Conservation (phyloP, 495 filamentous ascomycete genomes). For the Xylaria bambusicola region DNA sequence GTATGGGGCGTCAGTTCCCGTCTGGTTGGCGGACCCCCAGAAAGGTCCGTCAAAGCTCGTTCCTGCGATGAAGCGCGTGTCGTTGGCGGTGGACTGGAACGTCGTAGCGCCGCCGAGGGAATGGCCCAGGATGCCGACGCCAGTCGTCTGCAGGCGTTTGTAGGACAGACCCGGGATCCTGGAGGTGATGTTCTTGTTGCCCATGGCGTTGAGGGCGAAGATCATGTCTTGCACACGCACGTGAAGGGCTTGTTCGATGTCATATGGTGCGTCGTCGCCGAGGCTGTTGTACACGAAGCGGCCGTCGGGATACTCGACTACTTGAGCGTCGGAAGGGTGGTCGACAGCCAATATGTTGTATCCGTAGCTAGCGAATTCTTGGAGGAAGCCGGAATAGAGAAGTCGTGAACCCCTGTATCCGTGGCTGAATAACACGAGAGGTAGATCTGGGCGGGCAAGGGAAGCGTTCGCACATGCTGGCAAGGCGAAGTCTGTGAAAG, state of each 20-base stretch:
- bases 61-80: slow-evolving; percentile 45
- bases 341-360: slow-evolving; percentile 53
- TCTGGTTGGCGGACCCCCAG: slow-evolving; percentile 24
- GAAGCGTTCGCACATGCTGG: slow-evolving; percentile 17
- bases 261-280: slow-evolving; percentile 4
- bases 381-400: slow-evolving; percentile 44
- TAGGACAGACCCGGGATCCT: slow-evolving; percentile 18
- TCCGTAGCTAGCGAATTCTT: slow-evolving; percentile 50
- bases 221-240: slow-evolving; percentile 38
- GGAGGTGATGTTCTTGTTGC: slow-evolving; percentile 18
- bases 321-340: slow-evolving; percentile 48
- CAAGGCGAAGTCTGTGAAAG: slow-evolving; percentile 10
- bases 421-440: slow-evolving; percentile 44
- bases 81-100: slow-evolving; percentile 37
- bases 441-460: slow-evolving; percentile 16
- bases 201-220: slow-evolving; percentile 41
- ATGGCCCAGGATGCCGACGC: slow-evolving; percentile 49
- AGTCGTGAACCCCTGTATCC: slow-evolving; percentile 32
- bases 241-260: slow-evolving; percentile 18
- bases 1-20: slow-evolving; percentile 3
- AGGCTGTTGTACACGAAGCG: slow-evolving; percentile 24
- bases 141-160: slow-evolving; percentile 22
- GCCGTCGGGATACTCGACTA: slow-evolving; percentile 55
- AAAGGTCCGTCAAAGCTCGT: slow-evolving; percentile 51
- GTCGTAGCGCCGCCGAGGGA: slow-evolving; percentile 55